phyloP scores from a whole-genome alignment of 306 rosid species.

The Vachellia pachyceras region DNA sequence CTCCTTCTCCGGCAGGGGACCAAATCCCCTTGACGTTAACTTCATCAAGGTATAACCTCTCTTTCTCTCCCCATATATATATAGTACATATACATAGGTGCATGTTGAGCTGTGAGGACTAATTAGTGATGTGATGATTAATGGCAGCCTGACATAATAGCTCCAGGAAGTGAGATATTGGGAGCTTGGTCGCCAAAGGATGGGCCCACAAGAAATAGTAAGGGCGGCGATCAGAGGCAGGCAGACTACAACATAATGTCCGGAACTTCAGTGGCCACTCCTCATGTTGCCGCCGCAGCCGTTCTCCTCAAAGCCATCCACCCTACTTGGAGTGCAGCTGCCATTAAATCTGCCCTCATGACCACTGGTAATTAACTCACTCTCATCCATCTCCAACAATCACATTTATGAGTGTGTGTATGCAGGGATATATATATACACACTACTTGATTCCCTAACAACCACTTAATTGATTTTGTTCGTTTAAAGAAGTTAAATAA shows the following conservation, averaged over 20 bases:
- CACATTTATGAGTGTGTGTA: background rate
- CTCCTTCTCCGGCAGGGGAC: conserved; percentile 84
- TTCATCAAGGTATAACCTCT: conserved; percentile 64
- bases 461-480: too few relatives aligned
- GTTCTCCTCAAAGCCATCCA: conserved; percentile 80
- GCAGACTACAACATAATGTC: conserved; percentile 66
- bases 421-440: too few relatives aligned
- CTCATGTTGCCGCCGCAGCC: conserved; percentile 79
- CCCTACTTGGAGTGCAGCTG: conserved; percentile 88
- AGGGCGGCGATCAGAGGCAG: conserved; percentile 50
- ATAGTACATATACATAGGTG: too few relatives aligned
- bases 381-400: background rate
- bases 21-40: conserved; percentile 74
- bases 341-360: conserved; percentile 84
- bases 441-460: too few relatives aligned
- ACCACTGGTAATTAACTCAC: conserved; percentile 66
- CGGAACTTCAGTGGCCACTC: conserved; percentile 84
- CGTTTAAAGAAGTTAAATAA: too few relatives aligned
- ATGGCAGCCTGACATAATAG: conserved; percentile 92
- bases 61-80: too few relatives aligned
- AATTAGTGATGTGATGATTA: background rate
- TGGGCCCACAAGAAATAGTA: conserved; percentile 65
- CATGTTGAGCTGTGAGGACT: background rate
- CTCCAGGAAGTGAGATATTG: conserved; percentile 85
- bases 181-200: conserved; percentile 83